Evolutionary conservation across 2,329 filamentous ascomycete genomes (phyloP).

Genomic region (Macrophomina tecta): DNA sequence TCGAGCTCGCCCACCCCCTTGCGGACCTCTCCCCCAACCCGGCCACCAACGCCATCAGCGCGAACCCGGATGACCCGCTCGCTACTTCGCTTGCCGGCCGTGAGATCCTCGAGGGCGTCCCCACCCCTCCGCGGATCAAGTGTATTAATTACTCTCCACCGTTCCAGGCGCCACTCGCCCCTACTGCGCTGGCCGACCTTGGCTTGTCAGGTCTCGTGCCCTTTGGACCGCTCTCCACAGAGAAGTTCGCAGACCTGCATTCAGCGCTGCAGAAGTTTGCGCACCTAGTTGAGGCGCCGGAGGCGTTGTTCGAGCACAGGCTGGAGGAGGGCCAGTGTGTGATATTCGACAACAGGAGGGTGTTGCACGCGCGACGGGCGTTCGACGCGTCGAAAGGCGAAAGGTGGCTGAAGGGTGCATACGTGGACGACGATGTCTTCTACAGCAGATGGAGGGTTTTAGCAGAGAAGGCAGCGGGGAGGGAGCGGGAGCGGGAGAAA

Average conservation of each 20-base stretch:
- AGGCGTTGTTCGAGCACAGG: constrained; percentile 71
- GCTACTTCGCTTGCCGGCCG: constrained; percentile 8
- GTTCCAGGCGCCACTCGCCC: constrained; percentile 68
- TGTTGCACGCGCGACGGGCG: constrained; percentile 80
- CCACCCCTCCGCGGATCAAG: constrained; percentile 41
- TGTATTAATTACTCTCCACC: constrained; percentile 76
- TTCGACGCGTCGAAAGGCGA: constrained; percentile 73
- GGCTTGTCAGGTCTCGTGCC: background rate
- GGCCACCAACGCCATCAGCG: constrained; percentile 11
- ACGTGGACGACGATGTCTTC: constrained; percentile 73
- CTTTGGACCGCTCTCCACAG: background rate
- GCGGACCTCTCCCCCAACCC: constrained; percentile 5
- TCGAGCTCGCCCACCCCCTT: constrained; percentile 48
- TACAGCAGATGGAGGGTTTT: constrained; percentile 36
- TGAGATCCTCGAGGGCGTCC: background rate
- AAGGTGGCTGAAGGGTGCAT: constrained; percentile 85
- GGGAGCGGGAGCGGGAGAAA: background rate
- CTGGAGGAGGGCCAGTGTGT: constrained; percentile 84
- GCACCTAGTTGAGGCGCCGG: constrained; percentile 60
- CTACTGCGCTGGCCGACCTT: constrained; percentile 4
- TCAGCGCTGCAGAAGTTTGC: constrained; percentile 62
- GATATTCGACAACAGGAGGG: constrained; percentile 86
- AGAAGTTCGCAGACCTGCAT: background rate
- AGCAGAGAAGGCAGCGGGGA: constrained; percentile 8
- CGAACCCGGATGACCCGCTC: background rate